These are phyloP conservation scores for Gracilaria vermiculophylla DNA, from an alignment of 23 red algal species.

Conservation along the genomic window DNA sequence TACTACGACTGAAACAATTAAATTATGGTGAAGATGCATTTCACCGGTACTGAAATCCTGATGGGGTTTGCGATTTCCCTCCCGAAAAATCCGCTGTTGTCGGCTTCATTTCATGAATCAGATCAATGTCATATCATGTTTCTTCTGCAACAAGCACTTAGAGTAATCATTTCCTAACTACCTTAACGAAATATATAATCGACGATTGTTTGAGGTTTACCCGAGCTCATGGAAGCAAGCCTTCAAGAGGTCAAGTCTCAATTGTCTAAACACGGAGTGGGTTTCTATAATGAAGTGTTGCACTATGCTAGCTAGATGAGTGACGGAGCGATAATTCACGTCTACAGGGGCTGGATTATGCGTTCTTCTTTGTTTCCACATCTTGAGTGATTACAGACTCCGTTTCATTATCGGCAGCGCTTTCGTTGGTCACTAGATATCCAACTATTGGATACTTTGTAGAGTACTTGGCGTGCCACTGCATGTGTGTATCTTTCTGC, in stretches of 20 bases:
- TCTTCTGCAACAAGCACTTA: neutral
- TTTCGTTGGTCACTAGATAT: slow-evolving; percentile 57
- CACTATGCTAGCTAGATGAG: neutral
- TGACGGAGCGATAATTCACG: neutral
- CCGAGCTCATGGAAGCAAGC: neutral
- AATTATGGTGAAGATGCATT: neutral
- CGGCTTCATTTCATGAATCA: neutral
- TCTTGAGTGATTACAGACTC: slow-evolving; percentile 2
- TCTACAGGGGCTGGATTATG: slow-evolving; percentile 7
- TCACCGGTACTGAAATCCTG: neutral
- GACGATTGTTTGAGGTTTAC: neutral
- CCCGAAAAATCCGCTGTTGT: neutral
- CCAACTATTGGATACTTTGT: slow-evolving; percentile 92
- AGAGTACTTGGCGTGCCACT: slow-evolving; percentile 88
- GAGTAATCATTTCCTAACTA: neutral
- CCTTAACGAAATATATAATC: neutral
- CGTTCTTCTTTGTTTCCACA: slow-evolving; percentile 14
- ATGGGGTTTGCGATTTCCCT: no score
- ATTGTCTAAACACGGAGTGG: neutral
- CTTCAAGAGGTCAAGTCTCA: neutral
- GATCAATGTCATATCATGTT: neutral
- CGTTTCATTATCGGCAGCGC: neutral
- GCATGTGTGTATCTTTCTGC: slow-evolving; percentile 81
- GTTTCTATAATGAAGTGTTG: neutral
- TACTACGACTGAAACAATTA: neutral